These are phyloP conservation scores for Penicillium bialowiezense DNA, from an alignment of 495 filamentous ascomycete species.

Conservation along the genomic window DNA sequence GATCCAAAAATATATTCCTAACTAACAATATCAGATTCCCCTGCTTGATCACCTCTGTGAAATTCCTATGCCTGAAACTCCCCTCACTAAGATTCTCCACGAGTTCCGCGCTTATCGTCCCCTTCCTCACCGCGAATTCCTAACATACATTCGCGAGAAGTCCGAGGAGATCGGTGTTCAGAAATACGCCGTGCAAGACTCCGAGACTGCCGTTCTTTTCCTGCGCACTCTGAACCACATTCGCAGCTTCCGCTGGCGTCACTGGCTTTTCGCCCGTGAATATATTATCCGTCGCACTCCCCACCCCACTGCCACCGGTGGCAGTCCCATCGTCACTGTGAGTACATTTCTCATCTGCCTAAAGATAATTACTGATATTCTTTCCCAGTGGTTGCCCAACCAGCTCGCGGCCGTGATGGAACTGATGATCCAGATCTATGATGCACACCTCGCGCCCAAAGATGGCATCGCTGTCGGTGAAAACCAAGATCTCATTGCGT, in stretches of 20 bases:
- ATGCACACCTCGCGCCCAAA: slow-evolving; percentile 45
- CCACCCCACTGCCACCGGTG: slow-evolving; percentile 86
- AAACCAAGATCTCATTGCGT: slow-evolving; percentile 29
- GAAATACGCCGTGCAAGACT: slow-evolving; percentile 57
- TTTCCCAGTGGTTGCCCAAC: slow-evolving; percentile 72
- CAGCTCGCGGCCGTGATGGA: slow-evolving; percentile 75
- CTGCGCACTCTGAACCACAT: slow-evolving; percentile 76
- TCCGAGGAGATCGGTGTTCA: slow-evolving; percentile 56
- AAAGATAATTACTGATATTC: background rate
- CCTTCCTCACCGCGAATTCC: slow-evolving; percentile 78
- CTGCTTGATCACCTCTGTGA: slow-evolving; percentile 79
- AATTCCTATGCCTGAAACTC: slow-evolving; percentile 77
- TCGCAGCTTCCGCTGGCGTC: slow-evolving; percentile 86
- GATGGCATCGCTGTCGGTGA: slow-evolving; percentile 24
- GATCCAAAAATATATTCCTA: slow-evolving; percentile 4
- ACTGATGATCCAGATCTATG: slow-evolving; percentile 65
- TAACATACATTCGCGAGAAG: slow-evolving; percentile 62
- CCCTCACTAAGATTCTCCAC: slow-evolving; percentile 76
- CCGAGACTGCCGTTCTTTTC: slow-evolving; percentile 58
- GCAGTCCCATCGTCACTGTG: slow-evolving; percentile 84
- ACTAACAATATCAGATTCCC: slow-evolving; percentile 53
- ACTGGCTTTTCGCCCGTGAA: slow-evolving; percentile 93
- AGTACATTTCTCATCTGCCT: slow-evolving; percentile 17
- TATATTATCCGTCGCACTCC: slow-evolving; percentile 82
- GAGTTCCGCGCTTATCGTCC: slow-evolving; percentile 87